A percentile compares a stretch with the other conserved stretches of the same genome.
Conservation (phyloP, 768 basidiomycete species). For the Mrakia hoshinonis region DNA sequence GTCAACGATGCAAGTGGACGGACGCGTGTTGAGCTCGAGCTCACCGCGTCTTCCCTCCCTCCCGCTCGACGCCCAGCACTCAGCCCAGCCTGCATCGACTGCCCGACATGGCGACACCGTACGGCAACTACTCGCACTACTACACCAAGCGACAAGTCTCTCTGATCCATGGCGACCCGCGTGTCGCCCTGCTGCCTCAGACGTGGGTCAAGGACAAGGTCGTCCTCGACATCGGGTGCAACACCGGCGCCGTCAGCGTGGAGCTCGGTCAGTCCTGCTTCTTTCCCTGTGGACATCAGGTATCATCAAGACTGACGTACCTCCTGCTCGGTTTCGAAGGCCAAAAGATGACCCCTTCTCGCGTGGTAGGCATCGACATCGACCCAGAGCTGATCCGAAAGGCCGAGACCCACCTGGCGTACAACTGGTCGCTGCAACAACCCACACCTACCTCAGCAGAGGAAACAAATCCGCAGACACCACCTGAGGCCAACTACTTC, state of each 20-base stretch:
- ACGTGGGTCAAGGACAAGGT: conserved; percentile 50
- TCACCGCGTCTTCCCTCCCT: too few species aligned
- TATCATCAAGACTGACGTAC: neutral
- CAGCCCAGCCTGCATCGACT: neutral
- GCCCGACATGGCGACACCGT: neutral
- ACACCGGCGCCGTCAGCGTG: conserved; percentile 74
- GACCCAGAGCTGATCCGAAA: conserved; percentile 10
- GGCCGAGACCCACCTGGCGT: conserved; percentile 23
- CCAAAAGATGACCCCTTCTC: neutral
- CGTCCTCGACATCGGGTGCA: conserved; percentile 78
- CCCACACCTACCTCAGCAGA: neutral
- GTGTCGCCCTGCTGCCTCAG: conserved; percentile 55
- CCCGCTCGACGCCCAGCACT: neutral
- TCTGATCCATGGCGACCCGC: conserved; percentile 47
- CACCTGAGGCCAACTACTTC: conserved; percentile 12
- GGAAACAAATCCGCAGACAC: neutral
- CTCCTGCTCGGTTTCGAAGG: neutral
- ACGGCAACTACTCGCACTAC: conserved; percentile 49
- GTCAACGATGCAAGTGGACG: too few species aligned
- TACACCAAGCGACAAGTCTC: conserved; percentile 54
- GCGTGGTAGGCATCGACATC: conserved; percentile 26
- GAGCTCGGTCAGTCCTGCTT: conserved; percentile 57
- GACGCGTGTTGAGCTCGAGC: too few species aligned
- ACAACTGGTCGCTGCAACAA: conserved; percentile 19
- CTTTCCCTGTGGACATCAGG: neutral